Evolutionary conservation across 2,329 filamentous ascomycete species (phyloP).

Genomic region (Botryotinia globosa): DNA sequence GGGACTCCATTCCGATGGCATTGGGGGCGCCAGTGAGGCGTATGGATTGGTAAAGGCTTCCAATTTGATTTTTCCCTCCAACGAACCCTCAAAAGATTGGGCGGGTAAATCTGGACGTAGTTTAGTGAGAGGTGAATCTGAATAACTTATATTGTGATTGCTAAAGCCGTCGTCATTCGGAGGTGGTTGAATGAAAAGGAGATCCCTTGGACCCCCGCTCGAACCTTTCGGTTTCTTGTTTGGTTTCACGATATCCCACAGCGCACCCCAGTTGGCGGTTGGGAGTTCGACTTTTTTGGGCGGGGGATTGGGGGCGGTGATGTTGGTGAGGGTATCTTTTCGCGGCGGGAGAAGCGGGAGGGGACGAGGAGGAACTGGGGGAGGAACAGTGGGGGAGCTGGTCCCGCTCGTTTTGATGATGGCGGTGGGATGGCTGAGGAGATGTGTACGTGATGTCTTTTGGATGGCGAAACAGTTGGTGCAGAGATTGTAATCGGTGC

Average conservation of each 20-base stretch:
- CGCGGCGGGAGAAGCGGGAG: slow-evolving; percentile 24
- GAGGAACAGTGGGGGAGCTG: slow-evolving; percentile 24
- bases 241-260: slow-evolving; percentile 34
- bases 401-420: slow-evolving; percentile 25
- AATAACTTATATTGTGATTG: background rate
- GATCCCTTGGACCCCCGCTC: background rate
- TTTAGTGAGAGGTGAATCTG: background rate
- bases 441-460: slow-evolving; percentile 24
- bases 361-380: slow-evolving; percentile 22
- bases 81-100: background rate
- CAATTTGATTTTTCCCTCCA: slow-evolving; percentile 5
- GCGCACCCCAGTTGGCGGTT: slow-evolving; percentile 31
- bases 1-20: slow-evolving; percentile 29
- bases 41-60: slow-evolving; percentile 2
- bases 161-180: background rate
- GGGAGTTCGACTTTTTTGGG: slow-evolving; percentile 24
- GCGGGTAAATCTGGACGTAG: background rate
- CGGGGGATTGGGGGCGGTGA: background rate
- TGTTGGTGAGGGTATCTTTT: slow-evolving; percentile 14
- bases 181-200: background rate
- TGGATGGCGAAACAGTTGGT: slow-evolving; percentile 33
- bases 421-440: slow-evolving; percentile 21
- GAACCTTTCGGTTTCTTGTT: slow-evolving; percentile 24
- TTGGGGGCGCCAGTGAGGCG: background rate
- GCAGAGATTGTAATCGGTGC: slow-evolving; percentile 29